Base-by-base conservation (phyloP, 306 rosid genomes). In the Acacia melanoxylon region DNA sequence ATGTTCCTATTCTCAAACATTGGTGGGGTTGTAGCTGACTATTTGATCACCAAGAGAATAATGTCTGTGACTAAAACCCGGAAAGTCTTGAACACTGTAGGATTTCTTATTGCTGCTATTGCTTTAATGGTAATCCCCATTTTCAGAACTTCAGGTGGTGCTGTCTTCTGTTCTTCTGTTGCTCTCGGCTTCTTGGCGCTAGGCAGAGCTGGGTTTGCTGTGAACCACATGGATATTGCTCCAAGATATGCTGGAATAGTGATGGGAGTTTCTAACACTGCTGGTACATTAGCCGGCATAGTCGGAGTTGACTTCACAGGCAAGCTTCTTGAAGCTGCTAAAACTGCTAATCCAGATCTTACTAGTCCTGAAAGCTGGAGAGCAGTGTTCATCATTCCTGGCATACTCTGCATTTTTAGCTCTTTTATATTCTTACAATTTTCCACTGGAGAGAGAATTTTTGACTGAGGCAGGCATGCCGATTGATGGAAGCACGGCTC, bases 151-250 rank as follows among this genome's bases (percentile, higher is more conserved):
- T 91, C 98, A 2, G 79, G 83, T 71, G 99, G 99, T 69, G 99
- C 99, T 66, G 92, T 96, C 48, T 84, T 96, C 79, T 96, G 98
- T 86, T 93, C 99, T 41, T 93, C 99, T 3, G 91, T 92, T 76
- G 99, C 98, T 9, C 98, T 96, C 71, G 99, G 99, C 52, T 96
- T 96, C 89, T 89, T 96, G 86, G 99, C 99, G 0, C 90, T 96
- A 6, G 99, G 97, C 40, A 91, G 99, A 74, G 99, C 99, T 35
- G 98, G 99, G 72, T 96, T 96, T 68, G 99, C 99, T 0, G 99
- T 96, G 81, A 93, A 96, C 79, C 99, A 96, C 85, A 90, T 96
- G 97, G 99, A 96, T 86, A 79, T 96, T 84, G 98, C 98, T 49
- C 99, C 99, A 1, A 88, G 97, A 85, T 93, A 96, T 77, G 99